Evolutionary conservation across 2,329 filamentous ascomycete species (phyloP), one percentile per base, ranked within the genome.

Genomic region (Penicillium sp.): DNA sequence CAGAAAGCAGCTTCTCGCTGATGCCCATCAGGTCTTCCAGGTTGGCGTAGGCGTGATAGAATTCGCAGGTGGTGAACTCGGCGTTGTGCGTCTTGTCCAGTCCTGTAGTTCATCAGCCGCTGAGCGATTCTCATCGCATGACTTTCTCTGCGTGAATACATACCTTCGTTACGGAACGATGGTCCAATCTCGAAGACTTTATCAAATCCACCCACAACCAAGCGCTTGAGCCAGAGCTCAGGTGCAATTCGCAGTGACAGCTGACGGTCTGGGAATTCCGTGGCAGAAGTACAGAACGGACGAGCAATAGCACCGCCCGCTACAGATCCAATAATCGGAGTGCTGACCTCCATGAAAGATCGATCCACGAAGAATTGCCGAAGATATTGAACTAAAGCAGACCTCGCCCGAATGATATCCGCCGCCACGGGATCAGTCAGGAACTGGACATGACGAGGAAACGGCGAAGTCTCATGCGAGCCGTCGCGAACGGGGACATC

Each of bases 21-120:
- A 82, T 79, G 14, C 66, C 61, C 58, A 94, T 89, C 35, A 97
- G 71, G 28, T 86, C 79, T 23, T 81, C 71, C 0, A 96, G 76
- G 49, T 84, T 86, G 45, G 84, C 81, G 57, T 90, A 94, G 2
- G 90, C 84, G 46, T 86, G 83, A 68, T 98, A 98, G 69, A 95
- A 97, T 68, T 98, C 93, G 72, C 91, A 97, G 45, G 87, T 97
- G 30, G 87, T 93, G 68, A 97, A 98, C 62, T 98, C 93, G 0
- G 93, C 91, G 60, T 98, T 98, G 63, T 98, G 93, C 0, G 88
- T 95, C 19, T 78, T 79, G 63, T 96, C 90, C 23, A 95, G 66
- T 1, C 77, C 76, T 73, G 25, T 21, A 13, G 18, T 29, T 9
- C 16, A 38, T 54, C 27, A 56, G 41, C 31, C 10, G 5, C 21